Percentiles rank a stretch among this genome's conserved stretches.
These are phyloP conservation scores for Salisapilia sapeloensis DNA, from an alignment of 352 stramenopile species.

Conservation along the genomic window DNA sequence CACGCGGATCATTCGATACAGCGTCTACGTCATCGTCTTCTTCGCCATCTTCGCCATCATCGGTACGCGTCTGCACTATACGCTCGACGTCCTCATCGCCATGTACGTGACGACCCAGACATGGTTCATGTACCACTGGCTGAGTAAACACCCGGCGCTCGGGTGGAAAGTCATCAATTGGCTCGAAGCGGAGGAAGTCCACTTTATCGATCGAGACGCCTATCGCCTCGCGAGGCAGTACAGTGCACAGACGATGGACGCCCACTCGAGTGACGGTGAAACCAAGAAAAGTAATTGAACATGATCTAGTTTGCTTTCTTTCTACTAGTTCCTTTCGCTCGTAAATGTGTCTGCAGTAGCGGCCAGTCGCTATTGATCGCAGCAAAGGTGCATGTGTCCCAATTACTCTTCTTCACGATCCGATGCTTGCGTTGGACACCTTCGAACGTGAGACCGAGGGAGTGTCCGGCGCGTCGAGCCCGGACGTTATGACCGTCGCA, in stretches of 20 bases:
- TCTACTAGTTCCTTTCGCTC: slow-evolving; percentile 12
- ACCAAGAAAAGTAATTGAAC: slow-evolving; percentile 2
- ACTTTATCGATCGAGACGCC: slow-evolving; percentile 61
- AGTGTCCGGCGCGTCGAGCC: slow-evolving; percentile 57
- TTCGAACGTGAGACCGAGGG: slow-evolving; percentile 75
- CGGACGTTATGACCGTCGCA: slow-evolving; percentile 79
- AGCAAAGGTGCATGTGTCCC: slow-evolving; percentile 71
- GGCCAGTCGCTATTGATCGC: slow-evolving; percentile 81
- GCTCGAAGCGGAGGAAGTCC: slow-evolving; percentile 68
- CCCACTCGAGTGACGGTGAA: slow-evolving; percentile 4
- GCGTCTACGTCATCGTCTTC: slow-evolving; percentile 39
- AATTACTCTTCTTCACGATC: slow-evolving; percentile 72
- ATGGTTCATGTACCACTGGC: slow-evolving; percentile 77
- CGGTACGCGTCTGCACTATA: slow-evolving; percentile 76
- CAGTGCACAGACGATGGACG: slow-evolving; percentile 8
- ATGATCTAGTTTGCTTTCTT: slow-evolving; percentile 1
- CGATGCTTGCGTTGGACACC: slow-evolving; percentile 78
- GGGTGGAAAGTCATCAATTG: slow-evolving; percentile 57
- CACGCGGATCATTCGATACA: slow-evolving; percentile 70
- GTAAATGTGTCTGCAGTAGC: slow-evolving; percentile 41
- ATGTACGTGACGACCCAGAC: slow-evolving; percentile 76
- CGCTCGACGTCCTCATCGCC: slow-evolving; percentile 72
- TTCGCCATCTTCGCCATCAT: slow-evolving; percentile 72
- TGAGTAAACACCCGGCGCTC: slow-evolving; percentile 34
- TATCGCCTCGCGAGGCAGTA: slow-evolving; percentile 60